Conservation (phyloP, 306 rosid genomes). For the Vigna hirtella region DNA sequence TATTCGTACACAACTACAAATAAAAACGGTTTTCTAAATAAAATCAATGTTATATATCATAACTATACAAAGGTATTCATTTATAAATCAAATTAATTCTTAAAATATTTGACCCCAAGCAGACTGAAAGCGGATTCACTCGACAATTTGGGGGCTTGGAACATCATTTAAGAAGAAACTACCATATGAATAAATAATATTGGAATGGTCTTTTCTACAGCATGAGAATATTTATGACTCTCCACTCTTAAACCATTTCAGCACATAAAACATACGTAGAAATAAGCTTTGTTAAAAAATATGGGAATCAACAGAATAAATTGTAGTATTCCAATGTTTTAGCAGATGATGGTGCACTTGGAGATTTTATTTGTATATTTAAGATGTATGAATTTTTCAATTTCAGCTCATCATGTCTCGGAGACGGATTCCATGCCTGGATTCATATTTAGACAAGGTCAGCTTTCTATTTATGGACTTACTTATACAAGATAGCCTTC, state of each 20-base stretch:
- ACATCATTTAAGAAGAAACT: conserved; percentile 8
- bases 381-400: conserved; percentile 39
- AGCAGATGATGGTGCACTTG: not conserved
- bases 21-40: not conserved
- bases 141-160: conserved; percentile 18
- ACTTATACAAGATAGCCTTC: conserved; percentile 7
- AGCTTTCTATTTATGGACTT: conserved; percentile 34
- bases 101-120: conserved; percentile 9
- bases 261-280: not conserved
- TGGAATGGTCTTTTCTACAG: not conserved
- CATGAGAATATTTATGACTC: not conserved
- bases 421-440: conserved; percentile 95
- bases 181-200: conserved; percentile 29
- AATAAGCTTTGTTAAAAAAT: not conserved
- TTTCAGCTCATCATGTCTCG: conserved; percentile 95
- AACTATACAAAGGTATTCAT: conserved; percentile 1
- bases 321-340: not conserved
- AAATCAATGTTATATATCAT: not conserved
- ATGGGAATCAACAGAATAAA: not conserved
- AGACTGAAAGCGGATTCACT: not conserved
- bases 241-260: not conserved
- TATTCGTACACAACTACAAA: not conserved
- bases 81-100: conserved; percentile 1
- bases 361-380: conserved; percentile 24
- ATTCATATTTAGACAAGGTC: conserved; percentile 95